Conservation (phyloP, 2,329 filamentous ascomycete genomes). For the Coniochaeta sp. region DNA sequence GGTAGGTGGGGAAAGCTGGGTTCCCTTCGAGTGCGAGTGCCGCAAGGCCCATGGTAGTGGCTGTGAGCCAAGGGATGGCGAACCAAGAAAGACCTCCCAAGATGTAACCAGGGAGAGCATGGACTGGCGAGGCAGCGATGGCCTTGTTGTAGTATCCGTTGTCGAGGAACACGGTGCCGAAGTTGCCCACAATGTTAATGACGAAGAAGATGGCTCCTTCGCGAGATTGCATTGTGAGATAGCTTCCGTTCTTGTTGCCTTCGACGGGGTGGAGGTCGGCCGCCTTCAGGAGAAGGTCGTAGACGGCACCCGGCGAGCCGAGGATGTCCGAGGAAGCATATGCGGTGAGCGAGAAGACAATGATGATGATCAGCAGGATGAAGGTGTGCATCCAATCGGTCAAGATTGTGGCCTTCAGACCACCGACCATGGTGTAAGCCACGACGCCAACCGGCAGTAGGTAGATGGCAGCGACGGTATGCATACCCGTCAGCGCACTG, state of each 20-base stretch:
- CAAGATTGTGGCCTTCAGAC: slow-evolving; percentile 81
- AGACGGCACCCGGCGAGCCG: slow-evolving; percentile 70
- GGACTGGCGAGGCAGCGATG: slow-evolving; percentile 77
- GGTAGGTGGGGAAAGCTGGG: slow-evolving; percentile 65
- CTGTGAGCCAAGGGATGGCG: slow-evolving; percentile 83
- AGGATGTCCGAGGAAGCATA: slow-evolving; percentile 68
- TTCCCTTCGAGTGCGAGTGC: slow-evolving; percentile 73
- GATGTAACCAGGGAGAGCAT: slow-evolving; percentile 83
- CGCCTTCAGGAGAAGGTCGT: slow-evolving; percentile 67
- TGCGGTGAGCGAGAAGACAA: slow-evolving; percentile 75
- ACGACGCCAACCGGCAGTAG: slow-evolving; percentile 75
- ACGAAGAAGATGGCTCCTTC: slow-evolving; percentile 86
- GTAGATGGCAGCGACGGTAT: slow-evolving; percentile 76
- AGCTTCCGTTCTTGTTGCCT: slow-evolving; percentile 75
- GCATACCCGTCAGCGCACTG: slow-evolving; percentile 63
- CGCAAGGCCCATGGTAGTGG: slow-evolving; percentile 80
- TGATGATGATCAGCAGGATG: slow-evolving; percentile 76
- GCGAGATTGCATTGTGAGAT: slow-evolving; percentile 76
- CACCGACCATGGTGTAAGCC: slow-evolving; percentile 68
- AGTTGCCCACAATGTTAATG: slow-evolving; percentile 69
- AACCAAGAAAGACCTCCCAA: slow-evolving; percentile 86
- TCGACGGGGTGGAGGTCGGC: slow-evolving; percentile 64
- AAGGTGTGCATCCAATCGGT: slow-evolving; percentile 85
- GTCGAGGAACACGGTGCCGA: slow-evolving; percentile 77
- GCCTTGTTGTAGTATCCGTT: slow-evolving; percentile 93